Base-by-base conservation (phyloP, 495 filamentous ascomycete genomes). In the Neurospora cerealis region DNA sequence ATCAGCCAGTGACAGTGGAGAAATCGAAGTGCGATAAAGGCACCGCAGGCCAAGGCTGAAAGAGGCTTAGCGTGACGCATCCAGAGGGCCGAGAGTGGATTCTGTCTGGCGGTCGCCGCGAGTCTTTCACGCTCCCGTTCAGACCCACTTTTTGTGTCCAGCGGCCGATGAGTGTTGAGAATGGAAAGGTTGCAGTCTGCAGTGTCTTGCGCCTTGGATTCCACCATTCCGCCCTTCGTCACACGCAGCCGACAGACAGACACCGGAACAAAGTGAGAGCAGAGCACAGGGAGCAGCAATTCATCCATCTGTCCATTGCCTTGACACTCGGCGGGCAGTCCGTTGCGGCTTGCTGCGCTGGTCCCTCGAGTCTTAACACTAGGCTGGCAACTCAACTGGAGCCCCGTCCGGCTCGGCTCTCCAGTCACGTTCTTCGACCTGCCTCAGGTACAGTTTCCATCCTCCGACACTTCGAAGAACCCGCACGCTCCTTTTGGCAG, bases 401-500 rank as follows among this genome's bases (percentile, higher is more conserved):
- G 21, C 46, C 71, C 46, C 69, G 70, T 41, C 73, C 77, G 74
- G 72, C 69, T 76, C 78, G 76, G 76, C 72, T 80, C 75, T 80
- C 74, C 69, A 71, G 74, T 77, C 74, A 66, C 54, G 54, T 66
- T 66, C 54, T 66, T 32, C 54, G 54, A 62, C 54, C 24, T 62
- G 54, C 54, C 54, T 62, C 48, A 60, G 48, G 48, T 60, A 34
- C 24, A 19, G 13, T 77, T 76, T 69, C 69, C 73, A 74, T 72
- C 72, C 76, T 73, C 75, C 75, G 74, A 62, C 54, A 62, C 54
- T 62, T 62, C 13, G 5, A 32, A 32, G 54, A 78, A 78, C 62
- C 71, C 73, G 76, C 71, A 77, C 78, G 74, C 78, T 79, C 79
- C 75, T 75, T 74, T 79, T 77, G 74, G 70, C 73, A 69, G 39